phyloP scores from a whole-genome alignment of 2,329 filamentous ascomycete species.

The Ciborinia camelliae region DNA sequence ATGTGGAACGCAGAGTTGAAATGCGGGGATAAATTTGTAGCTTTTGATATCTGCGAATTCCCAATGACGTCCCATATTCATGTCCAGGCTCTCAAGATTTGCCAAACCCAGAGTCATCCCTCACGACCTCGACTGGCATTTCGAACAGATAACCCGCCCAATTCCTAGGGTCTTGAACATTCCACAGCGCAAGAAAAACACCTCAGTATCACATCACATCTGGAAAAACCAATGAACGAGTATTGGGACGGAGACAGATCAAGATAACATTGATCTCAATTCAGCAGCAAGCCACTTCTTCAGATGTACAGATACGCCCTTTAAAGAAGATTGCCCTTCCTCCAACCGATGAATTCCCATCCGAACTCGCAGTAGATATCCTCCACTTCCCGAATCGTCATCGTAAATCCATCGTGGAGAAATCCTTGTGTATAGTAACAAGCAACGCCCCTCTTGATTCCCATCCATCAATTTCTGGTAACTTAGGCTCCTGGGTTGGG shows the following conservation, averaged over 20 bases:
- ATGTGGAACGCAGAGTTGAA: background rate
- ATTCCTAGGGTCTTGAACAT: background rate
- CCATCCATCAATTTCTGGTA: constrained; percentile 26
- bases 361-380: constrained; percentile 32
- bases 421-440: constrained; percentile 26
- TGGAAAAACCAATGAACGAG: constrained; percentile 6
- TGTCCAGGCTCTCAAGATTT: background rate
- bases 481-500: constrained; percentile 73
- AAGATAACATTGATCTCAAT: constrained; percentile 22
- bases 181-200: background rate
- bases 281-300: constrained; percentile 21
- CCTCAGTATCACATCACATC: constrained; percentile 10
- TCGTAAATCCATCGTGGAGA: constrained; percentile 17
- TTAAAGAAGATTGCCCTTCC: constrained; percentile 35
- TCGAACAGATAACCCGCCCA: background rate
- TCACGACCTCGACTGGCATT: background rate
- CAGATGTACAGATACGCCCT: constrained; percentile 36
- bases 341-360: constrained; percentile 30
- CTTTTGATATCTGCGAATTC: background rate
- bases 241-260: constrained; percentile 19
- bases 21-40: background rate
- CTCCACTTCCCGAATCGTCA: constrained; percentile 25
- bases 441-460: constrained; percentile 31
- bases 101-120: background rate
- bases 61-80: background rate